Conservation (phyloP, 805 yeast genomes). For the Candida incommunis region DNA sequence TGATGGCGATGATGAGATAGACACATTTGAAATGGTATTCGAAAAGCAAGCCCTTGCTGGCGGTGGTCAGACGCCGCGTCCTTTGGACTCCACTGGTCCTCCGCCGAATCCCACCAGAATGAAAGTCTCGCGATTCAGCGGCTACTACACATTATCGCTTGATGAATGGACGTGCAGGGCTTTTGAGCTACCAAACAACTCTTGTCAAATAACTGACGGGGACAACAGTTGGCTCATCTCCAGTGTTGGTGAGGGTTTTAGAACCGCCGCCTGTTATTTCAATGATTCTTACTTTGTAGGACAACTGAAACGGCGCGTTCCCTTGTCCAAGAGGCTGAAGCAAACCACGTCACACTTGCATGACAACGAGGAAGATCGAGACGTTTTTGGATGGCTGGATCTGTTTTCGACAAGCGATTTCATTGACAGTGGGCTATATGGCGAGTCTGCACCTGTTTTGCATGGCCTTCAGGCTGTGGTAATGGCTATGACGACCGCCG, state of each 20-base stretch:
- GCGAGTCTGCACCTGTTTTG: not conserved
- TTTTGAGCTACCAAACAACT: conserved; percentile 1
- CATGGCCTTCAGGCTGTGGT: not conserved
- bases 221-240: not conserved
- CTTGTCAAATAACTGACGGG: not conserved
- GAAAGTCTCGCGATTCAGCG: not conserved
- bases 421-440: not conserved
- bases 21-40: not conserved
- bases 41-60: not conserved
- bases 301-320: not conserved
- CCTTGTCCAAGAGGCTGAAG: not conserved
- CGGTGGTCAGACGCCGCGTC: not conserved
- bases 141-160: not conserved
- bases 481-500: not conserved
- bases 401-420: not conserved
- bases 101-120: conserved; percentile 17
- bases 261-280: not conserved
- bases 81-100: not conserved
- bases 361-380: conserved; percentile 1
- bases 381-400: not conserved
- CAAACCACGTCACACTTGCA: not conserved
- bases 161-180: not conserved
- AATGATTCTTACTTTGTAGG: not conserved
- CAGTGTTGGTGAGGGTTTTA: not conserved
- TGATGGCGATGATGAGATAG: not conserved